These are phyloP conservation scores for Fusarium kyushuense DNA, from an alignment of 2,329 filamentous ascomycete species.

Conservation along the genomic window DNA sequence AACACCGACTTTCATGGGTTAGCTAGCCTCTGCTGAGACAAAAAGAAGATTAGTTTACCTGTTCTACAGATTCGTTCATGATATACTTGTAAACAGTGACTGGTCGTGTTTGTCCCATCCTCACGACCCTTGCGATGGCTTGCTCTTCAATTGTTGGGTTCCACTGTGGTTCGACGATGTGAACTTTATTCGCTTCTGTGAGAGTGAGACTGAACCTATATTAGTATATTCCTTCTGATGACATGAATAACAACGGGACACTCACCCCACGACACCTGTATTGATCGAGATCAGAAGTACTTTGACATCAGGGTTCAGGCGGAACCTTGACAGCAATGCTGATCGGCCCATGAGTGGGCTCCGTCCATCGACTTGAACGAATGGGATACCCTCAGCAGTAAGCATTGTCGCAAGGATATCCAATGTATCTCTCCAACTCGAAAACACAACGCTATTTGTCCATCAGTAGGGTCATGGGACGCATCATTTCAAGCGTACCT, in stretches of 20 bases:
- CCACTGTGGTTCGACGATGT: not conserved
- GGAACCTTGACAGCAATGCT: not conserved
- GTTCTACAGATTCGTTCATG: not conserved
- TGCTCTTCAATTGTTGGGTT: not conserved
- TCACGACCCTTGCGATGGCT: not conserved
- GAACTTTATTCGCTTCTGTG: not conserved
- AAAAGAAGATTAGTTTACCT: too few relatives aligned
- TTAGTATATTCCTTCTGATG: rapidly evolving
- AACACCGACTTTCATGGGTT: not conserved
- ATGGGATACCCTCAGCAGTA: rapidly evolving
- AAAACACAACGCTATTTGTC: not conserved
- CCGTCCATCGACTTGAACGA: not conserved
- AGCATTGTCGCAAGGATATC: not conserved
- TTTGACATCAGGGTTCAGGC: not conserved
- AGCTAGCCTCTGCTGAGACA: too few relatives aligned
- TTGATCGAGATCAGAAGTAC: not conserved
- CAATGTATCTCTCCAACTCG: not conserved
- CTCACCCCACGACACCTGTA: not conserved
- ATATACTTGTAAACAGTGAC: not conserved
- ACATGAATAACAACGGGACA: rapidly evolving
- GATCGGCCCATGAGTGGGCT: not conserved
- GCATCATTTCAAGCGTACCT: rapidly evolving
- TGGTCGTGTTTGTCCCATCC: not conserved
- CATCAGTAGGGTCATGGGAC: rapidly evolving
- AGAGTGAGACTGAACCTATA: rapidly evolving